Evolutionary conservation across 225 moss, liverwort and hornwort genomes (phyloP).

Genomic region (Antitrichia curtipendula): DNA sequence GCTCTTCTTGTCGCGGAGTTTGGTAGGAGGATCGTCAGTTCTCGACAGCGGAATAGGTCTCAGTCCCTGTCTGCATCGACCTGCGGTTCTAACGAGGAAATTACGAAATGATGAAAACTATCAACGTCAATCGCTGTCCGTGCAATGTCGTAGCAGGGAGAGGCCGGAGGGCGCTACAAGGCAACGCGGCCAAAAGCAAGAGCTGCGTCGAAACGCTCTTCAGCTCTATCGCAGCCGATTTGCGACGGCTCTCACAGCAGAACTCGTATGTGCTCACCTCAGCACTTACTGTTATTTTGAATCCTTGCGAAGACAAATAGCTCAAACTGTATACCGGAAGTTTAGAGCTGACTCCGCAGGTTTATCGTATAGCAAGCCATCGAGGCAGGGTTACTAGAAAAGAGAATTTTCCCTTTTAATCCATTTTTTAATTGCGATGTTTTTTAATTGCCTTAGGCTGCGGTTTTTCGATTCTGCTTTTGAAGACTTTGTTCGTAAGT

Average conservation of each 20-base stretch:
- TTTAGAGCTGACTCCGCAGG: not conserved
- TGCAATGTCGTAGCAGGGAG: constrained; percentile 48
- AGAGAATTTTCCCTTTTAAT: not conserved
- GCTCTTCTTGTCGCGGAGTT: constrained; percentile 5
- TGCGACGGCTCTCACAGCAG: constrained; percentile 54
- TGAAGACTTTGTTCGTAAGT: not conserved
- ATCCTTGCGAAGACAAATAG: not conserved
- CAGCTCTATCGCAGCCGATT: constrained; percentile 67
- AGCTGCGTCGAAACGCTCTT: constrained; percentile 44
- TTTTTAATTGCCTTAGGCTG: not conserved
- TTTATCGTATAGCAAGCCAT: not conserved
- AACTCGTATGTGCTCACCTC: constrained; percentile 32
- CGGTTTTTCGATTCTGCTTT: not conserved
- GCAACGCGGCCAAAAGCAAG: constrained; percentile 73
- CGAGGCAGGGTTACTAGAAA: not conserved
- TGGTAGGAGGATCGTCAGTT: constrained; percentile 1
- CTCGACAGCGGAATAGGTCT: not conserved
- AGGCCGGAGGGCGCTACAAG: constrained; percentile 50
- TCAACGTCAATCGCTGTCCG: not conserved
- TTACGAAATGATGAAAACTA: not conserved
- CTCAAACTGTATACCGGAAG: not conserved
- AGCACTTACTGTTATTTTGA: not conserved
- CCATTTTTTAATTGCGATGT: not conserved
- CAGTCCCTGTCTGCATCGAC: not conserved
- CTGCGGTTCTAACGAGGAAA: not conserved